Conservation (phyloP, 140 eudicot species). For the Senecio squalidus region DNA sequence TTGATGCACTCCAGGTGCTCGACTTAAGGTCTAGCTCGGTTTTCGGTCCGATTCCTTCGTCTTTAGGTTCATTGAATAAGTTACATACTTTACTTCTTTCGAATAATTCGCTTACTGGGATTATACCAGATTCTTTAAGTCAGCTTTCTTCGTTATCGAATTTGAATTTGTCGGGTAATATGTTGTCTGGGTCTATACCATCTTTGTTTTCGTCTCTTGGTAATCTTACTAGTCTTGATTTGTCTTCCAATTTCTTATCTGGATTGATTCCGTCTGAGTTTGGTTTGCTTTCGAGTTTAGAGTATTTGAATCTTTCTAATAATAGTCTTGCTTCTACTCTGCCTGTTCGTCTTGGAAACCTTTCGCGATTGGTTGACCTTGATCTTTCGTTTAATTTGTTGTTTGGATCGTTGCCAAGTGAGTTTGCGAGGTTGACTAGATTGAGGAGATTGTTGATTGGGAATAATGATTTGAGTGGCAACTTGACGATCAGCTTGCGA, state of each 20-base stretch:
- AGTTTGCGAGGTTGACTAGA: constrained; percentile 28
- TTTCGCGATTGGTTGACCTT: constrained; percentile 46
- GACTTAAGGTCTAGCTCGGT: constrained; percentile 62
- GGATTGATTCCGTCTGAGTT: constrained; percentile 45
- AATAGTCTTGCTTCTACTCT: constrained; percentile 48
- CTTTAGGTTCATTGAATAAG: constrained; percentile 38
- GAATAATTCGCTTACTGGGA: constrained; percentile 46
- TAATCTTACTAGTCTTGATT: constrained; percentile 35
- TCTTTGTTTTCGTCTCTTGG: constrained; percentile 33
- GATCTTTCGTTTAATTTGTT: constrained; percentile 52
- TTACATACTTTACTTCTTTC: constrained; percentile 35
- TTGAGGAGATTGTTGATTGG: constrained; percentile 32
- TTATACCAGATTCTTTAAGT: constrained; percentile 43
- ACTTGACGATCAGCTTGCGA: constrained; percentile 25
- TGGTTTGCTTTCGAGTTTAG: constrained; percentile 34
- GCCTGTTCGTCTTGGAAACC: constrained; percentile 47
- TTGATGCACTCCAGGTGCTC: constrained; percentile 48
- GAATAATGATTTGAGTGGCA: constrained; percentile 40
- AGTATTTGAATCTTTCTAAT: constrained; percentile 35
- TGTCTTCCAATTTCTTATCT: constrained; percentile 60
- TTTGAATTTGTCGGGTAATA: constrained; percentile 48
- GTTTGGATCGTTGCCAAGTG: constrained; percentile 42
- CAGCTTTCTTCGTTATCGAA: constrained; percentile 29
- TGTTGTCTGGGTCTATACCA: constrained; percentile 53
- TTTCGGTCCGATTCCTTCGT: constrained; percentile 49